Percentiles rank a stretch among this genome's conserved stretches.
Evolutionary conservation across 1,139 yeast genomes (phyloP).

Genomic region (Geotrichum carabidarum): DNA sequence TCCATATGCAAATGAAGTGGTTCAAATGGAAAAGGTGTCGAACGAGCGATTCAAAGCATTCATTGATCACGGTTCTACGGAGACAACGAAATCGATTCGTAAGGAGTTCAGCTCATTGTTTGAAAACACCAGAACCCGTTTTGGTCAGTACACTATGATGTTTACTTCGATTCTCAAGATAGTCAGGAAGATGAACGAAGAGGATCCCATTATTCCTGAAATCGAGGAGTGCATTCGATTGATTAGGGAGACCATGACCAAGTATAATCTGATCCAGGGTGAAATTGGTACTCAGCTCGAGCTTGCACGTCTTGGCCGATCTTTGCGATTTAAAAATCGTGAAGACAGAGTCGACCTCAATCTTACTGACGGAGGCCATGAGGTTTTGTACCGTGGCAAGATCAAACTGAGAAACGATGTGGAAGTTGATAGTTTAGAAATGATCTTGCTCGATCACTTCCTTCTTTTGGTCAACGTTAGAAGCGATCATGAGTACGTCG

Average conservation of each 20-base stretch:
- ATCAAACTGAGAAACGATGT: slow-evolving; percentile 9
- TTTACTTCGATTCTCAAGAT: slow-evolving; percentile 2
- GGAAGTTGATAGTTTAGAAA: slow-evolving; percentile 12
- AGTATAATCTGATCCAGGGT: slow-evolving; percentile 15
- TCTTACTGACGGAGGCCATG: slow-evolving; percentile 11
- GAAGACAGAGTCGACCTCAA: slow-evolving; percentile 13
- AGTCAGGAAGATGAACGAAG: slow-evolving; percentile 3
- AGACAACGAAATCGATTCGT: slow-evolving; percentile 3
- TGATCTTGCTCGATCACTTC: slow-evolving; percentile 68
- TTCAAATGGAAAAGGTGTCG: background rate
- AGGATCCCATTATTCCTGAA: slow-evolving; percentile 8
- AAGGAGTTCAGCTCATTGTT: slow-evolving; percentile 15
- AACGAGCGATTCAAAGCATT: slow-evolving; percentile 14
- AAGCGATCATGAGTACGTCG: slow-evolving; percentile 34
- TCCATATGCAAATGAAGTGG: slow-evolving; percentile 13
- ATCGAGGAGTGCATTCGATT: slow-evolving; percentile 12
- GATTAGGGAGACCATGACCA: background rate
- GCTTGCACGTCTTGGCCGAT: slow-evolving; percentile 8
- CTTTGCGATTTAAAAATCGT: slow-evolving; percentile 5
- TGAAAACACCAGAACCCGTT: slow-evolving; percentile 17
- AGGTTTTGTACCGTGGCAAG: slow-evolving; percentile 13
- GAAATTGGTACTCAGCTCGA: slow-evolving; percentile 8
- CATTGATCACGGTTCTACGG: slow-evolving; percentile 1
- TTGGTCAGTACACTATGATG: slow-evolving; percentile 14
- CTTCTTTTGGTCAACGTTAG: slow-evolving; percentile 45